A percentile compares a stretch with the other conserved stretches of the same genome.
Evolutionary conservation across 495 filamentous ascomycete species (phyloP).

Genomic region (Neurospora hispaniola): DNA sequence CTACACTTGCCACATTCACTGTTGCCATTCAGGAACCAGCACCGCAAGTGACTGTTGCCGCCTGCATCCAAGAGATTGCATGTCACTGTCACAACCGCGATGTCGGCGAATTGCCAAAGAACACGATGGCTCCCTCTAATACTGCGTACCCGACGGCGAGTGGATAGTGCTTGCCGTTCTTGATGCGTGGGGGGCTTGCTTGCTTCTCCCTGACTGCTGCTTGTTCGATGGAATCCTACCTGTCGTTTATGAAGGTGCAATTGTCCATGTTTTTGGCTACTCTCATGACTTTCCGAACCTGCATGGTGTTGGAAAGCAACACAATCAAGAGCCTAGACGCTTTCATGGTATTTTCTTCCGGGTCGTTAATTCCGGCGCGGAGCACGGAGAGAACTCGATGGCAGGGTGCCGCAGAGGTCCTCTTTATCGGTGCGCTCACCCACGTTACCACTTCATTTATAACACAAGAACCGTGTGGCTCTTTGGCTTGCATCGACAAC

Average conservation of each 20-base stretch:
- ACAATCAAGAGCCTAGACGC: neutral
- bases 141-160: neutral
- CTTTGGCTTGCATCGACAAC: no score
- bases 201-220: neutral
- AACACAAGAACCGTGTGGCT: no score
- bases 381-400: neutral
- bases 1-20: neutral
- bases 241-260: neutral
- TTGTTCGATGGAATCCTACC: neutral
- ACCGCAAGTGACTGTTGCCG: neutral
- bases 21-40: neutral
- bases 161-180: neutral
- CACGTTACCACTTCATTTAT: neutral
- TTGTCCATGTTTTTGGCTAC: neutral
- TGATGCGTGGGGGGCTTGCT: neutral
- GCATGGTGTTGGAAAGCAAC: neutral
- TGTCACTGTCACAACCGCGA: neutral
- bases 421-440: neutral
- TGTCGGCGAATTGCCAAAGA: constrained; percentile 1
- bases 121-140: constrained; percentile 1
- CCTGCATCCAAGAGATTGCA: neutral
- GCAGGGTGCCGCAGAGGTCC: neutral
- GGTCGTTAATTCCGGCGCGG: neutral
- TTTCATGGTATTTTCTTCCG: neutral
- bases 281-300: neutral